phyloP scores from a whole-genome alignment of 23 red algal genomes.

The Cyanidiococcus yangmingshanensis region DNA sequence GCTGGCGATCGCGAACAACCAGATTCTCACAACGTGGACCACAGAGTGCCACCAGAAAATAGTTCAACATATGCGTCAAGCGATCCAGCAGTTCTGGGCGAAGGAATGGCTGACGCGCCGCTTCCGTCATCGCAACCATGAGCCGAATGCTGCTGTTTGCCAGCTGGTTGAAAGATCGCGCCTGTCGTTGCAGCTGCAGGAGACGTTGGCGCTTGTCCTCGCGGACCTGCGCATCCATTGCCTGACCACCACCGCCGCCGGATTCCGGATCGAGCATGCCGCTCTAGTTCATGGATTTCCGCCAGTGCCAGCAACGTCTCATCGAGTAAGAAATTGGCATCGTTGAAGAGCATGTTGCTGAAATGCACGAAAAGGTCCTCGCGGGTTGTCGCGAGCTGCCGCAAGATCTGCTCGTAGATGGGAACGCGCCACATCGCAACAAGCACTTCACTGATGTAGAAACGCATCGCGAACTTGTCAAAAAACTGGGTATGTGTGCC shows the following conservation, averaged over 20 bases:
- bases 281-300: conserved; percentile 63
- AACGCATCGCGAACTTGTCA: conserved; percentile 97
- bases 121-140: conserved; percentile 66
- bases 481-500: conserved; percentile 89
- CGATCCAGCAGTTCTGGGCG: conserved; percentile 84
- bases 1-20: conserved; percentile 54
- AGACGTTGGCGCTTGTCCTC: conserved; percentile 66
- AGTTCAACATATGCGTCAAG: conserved; percentile 90
- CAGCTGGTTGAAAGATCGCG: conserved; percentile 55
- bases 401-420: conserved; percentile 58
- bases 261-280: conserved; percentile 25
- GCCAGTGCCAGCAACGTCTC: conserved; percentile 53
- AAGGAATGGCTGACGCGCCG: conserved; percentile 58
- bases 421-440: conserved; percentile 69
- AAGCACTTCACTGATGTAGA: conserved; percentile 61
- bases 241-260: conserved; percentile 34
- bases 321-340: conserved; percentile 91
- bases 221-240: conserved; percentile 40
- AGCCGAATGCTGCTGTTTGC: conserved; percentile 74
- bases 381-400: conserved; percentile 37
- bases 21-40: conserved; percentile 59
- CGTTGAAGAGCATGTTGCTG: conserved; percentile 96
- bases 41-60: conserved; percentile 67
- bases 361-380: conserved; percentile 65
- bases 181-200: conserved; percentile 53